Evolutionary conservation across 345 rosid species (phyloP).

Genomic region (Hypericum perforatum): DNA sequence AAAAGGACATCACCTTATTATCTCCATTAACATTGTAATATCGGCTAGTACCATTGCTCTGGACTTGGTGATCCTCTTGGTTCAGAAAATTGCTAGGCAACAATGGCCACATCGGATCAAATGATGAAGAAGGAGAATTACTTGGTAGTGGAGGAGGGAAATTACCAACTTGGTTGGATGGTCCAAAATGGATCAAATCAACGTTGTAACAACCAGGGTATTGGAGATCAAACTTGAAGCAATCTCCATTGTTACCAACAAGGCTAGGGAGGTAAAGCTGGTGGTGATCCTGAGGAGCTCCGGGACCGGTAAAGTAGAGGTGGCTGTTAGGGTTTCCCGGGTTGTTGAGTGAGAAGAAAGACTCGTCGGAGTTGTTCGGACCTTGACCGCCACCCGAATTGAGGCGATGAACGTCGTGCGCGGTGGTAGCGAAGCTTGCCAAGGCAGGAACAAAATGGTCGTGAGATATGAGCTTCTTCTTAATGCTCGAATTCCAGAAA

Average conservation of each 20-base stretch:
- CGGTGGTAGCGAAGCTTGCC: constrained; percentile 22
- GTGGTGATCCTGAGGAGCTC: constrained; percentile 19
- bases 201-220: constrained; percentile 4
- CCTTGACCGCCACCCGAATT: constrained; percentile 13
- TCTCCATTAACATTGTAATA: constrained; percentile 17
- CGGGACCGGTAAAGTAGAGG: constrained; percentile 17
- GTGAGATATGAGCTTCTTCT: constrained; percentile 24
- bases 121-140: constrained; percentile 15
- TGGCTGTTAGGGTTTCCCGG: constrained; percentile 36
- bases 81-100: constrained; percentile 16
- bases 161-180: background rate
- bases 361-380: constrained; percentile 24
- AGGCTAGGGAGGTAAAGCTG: constrained; percentile 30
- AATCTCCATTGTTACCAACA: constrained; percentile 27
- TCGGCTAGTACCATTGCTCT: constrained; percentile 9
- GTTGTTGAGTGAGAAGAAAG: constrained; percentile 29
- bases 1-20: constrained; percentile 16
- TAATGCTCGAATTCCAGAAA: constrained; percentile 28
- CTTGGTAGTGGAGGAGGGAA: constrained; percentile 8
- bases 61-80: constrained; percentile 17
- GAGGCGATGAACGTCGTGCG: no score
- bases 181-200: constrained; percentile 19
- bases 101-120: constrained; percentile 24
- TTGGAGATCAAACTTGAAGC: constrained; percentile 24
- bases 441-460: constrained; percentile 23